Evolutionary conservation across 345 rosid genomes (phyloP), one percentile per base, ranked within the genome.

Genomic region (Rhodamnia argentea): DNA sequence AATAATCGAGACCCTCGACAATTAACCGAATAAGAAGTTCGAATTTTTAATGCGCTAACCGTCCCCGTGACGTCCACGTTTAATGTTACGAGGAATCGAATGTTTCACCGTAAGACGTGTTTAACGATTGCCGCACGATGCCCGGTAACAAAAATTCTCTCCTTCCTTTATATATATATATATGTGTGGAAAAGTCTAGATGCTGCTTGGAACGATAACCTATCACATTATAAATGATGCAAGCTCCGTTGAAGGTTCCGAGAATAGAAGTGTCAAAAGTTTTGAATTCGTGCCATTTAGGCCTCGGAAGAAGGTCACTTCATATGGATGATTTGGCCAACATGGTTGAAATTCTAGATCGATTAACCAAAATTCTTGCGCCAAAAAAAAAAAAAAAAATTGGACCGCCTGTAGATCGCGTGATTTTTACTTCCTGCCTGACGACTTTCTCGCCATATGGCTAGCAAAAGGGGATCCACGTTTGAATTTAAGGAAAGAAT

Each of bases 21-120:
- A 32, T 0, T 32, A 16, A 64, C 37, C 32, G 8, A 9, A 32
- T 10, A 18, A 40, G 24, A 32, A 32, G 16, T 2, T n/a, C 9
- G 0, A 2, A 8, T n/a, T 27, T 60, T n/a, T 7, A 60, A 27
- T n/a, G 74, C 2, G 27, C 4, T 1, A 2, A n/a, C 0, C 2
- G 2, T 59, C 4, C 70, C 5, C 8, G 15, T n/a, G n/a, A 59
- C 18, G 3, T 60, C 10, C 40, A 27, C 0, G 42, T 29, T 29
- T 20, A 7, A 55, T 55, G 20, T 54, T 20, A 54, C 6, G 20
- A 53, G 15, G 5, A 53, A 16, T 53, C 5, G 55, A 53, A 15
- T 52, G 4, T 16, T 18, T 54, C 23, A 54, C 13, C 54, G 2
- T 52, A 47, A 5, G 50, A 47, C 51, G 51, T 9, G 10, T 47